Evolutionary conservation across 2,329 filamentous ascomycete genomes (phyloP), one percentile per base, ranked within the genome.

Genomic region (Sphaerulina musiva): DNA sequence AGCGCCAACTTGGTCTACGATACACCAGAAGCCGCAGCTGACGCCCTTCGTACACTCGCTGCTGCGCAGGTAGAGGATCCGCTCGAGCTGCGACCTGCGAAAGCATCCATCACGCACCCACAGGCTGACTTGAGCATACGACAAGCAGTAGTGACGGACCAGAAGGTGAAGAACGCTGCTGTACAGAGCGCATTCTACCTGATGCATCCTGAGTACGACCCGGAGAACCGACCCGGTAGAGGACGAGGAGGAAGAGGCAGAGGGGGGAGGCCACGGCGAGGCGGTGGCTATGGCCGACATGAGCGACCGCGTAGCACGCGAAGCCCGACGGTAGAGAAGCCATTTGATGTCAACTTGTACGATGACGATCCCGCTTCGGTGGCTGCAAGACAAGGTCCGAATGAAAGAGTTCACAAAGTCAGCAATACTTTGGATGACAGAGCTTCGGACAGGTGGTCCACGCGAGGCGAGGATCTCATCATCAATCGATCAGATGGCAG

Each of bases 121-220:
- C 83, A 90, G 32, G 78, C 81, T 41, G 77, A 78, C 26, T 76
- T 98, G 3, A 80, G 83, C 55, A 77, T 96, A 41, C 83, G 93
- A 46, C 79, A 87, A 57, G 86, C 91, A 0, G 80, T 90, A 5
- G 76, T 79, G 26, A 78, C 82, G 20, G 93, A 98, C 72, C 85
- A 79, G 68, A 98, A 98, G 72, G 80, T 83, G 64, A 80, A 77
- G 42, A 85, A 88, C 40, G 92, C 93, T 1, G 82, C 89, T 9
- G 80, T 86, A 48, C 80, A 87, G 57, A 97, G 92, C 72, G 81
- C 89, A 10, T 97, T 95, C 74, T 98, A 98, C 69, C 82, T 96
- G 36, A 80, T 93, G 65, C 88, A 97, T 64, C 92, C 92, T 1
- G 88, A 95, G 63, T 83, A 90, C 67, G 91, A 95, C 65, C 89